Percentiles rank a stretch among this genome's conserved stretches.
phyloP scores from a whole-genome alignment of 495 filamentous ascomycete species.

The Hypoxylon fuscum region DNA sequence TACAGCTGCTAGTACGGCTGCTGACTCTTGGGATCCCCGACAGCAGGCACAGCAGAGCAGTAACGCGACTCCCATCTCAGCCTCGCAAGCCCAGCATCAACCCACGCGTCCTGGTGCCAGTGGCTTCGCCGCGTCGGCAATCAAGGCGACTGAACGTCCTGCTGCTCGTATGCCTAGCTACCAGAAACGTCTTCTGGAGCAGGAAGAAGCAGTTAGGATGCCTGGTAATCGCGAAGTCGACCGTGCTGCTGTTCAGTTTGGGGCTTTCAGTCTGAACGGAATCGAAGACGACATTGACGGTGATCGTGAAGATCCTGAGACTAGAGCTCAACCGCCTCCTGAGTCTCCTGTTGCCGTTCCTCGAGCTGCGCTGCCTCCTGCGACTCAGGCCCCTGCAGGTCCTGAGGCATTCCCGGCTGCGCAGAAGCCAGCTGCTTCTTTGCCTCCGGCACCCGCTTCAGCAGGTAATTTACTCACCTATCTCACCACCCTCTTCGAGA shows the following conservation, averaged over 20 bases:
- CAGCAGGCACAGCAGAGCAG: conserved; percentile 59
- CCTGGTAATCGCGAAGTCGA: conserved; percentile 97
- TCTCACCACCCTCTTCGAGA: no score
- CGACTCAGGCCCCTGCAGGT: conserved; percentile 62
- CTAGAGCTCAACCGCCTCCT: conserved; percentile 90
- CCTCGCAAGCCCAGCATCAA: conserved; percentile 66
- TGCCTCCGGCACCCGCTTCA: conserved; percentile 55
- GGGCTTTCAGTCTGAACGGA: conserved; percentile 90
- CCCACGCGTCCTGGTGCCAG: conserved; percentile 63
- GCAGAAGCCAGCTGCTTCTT: conserved; percentile 74
- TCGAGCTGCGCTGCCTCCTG: conserved; percentile 87
- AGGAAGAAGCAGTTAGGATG: conserved; percentile 98
- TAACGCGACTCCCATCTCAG: conserved; percentile 62
- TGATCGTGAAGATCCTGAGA: conserved; percentile 94
- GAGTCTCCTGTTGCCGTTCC: conserved; percentile 92
- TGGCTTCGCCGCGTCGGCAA: conserved; percentile 76
- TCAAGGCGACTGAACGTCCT: conserved; percentile 72
- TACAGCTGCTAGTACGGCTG: conserved; percentile 89
- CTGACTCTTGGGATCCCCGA: conserved; percentile 80
- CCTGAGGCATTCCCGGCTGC: conserved; percentile 66
- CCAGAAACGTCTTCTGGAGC: conserved; percentile 85
- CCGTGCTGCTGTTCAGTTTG: conserved; percentile 94
- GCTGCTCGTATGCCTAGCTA: conserved; percentile 74
- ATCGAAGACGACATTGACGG: conserved; percentile 85
- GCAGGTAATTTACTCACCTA: conserved; percentile 48